Evolutionary conservation across 495 filamentous ascomycete genomes (phyloP).

Genomic region (Penicillium mononematosum): DNA sequence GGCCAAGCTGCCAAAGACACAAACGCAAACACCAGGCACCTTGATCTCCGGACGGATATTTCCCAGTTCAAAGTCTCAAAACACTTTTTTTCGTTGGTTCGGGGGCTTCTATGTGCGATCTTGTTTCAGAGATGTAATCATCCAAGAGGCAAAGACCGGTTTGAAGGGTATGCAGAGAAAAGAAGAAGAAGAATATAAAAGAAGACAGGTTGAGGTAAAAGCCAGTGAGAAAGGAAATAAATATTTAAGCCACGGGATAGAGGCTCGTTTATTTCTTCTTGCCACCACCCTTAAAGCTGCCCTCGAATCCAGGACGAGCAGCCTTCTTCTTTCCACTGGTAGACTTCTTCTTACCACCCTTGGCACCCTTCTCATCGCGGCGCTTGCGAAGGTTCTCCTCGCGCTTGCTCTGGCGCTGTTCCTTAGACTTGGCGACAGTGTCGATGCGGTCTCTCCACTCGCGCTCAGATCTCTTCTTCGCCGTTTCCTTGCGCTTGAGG

Average conservation of each 20-base stretch:
- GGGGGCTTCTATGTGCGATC: slow-evolving; percentile 18
- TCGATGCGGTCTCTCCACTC: slow-evolving; percentile 86
- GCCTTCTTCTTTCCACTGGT: slow-evolving; percentile 57
- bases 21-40: slow-evolving; percentile 35
- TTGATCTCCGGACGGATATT: slow-evolving; percentile 36
- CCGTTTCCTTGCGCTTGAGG: slow-evolving; percentile 84
- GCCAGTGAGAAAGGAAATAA: slow-evolving; percentile 12
- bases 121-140: slow-evolving; percentile 3
- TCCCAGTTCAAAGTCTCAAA: slow-evolving; percentile 32
- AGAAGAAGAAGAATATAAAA: slow-evolving; percentile 12
- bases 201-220: background rate
- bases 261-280: slow-evolving; percentile 44
- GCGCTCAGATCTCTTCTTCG: slow-evolving; percentile 83
- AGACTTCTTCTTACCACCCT: slow-evolving; percentile 61
- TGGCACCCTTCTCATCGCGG: slow-evolving; percentile 68
- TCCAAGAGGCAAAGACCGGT: slow-evolving; percentile 2
- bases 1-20: slow-evolving; percentile 27
- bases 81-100: slow-evolving; percentile 32
- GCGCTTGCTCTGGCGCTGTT: slow-evolving; percentile 79
- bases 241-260: slow-evolving; percentile 32
- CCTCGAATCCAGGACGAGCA: slow-evolving; percentile 82
- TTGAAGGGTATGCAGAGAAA: slow-evolving; percentile 4
- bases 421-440: slow-evolving; percentile 70
- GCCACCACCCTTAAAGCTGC: slow-evolving; percentile 67
- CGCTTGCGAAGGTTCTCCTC: slow-evolving; percentile 86